phyloP scores from a whole-genome alignment of 1,139 yeast genomes.

The Candida sojae region DNA sequence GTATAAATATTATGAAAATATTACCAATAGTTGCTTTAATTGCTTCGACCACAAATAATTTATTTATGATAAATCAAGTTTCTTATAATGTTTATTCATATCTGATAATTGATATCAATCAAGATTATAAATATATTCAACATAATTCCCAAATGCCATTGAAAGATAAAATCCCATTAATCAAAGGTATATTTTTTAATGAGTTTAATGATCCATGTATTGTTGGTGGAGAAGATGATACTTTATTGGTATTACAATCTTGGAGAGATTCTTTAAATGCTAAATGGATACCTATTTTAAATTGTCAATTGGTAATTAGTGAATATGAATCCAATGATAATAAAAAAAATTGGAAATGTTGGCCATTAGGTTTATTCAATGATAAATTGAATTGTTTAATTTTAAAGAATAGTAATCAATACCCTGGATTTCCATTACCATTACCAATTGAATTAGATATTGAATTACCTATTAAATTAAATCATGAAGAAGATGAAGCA shows the following conservation, averaged over 20 bases:
- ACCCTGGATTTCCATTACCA: constrained; percentile 76
- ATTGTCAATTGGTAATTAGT: constrained; percentile 59
- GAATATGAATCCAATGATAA: constrained; percentile 50
- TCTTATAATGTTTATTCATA: constrained; percentile 31
- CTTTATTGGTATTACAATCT: constrained; percentile 64
- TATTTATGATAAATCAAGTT: constrained; percentile 37
- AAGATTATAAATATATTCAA: constrained; percentile 41
- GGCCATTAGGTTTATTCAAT: constrained; percentile 84
- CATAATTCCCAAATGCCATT: constrained; percentile 44
- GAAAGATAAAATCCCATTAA: constrained; percentile 25
- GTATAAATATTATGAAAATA: constrained; percentile 40
- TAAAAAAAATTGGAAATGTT: constrained; percentile 59
- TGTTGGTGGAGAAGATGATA: constrained; percentile 70
- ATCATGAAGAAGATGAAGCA: constrained; percentile 23
- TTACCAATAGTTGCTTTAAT: constrained; percentile 42
- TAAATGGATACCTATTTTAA: constrained; percentile 86
- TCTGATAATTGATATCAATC: constrained; percentile 38
- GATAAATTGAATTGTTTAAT: constrained; percentile 74
- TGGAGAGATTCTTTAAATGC: constrained; percentile 83
- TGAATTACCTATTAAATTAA: constrained; percentile 55
- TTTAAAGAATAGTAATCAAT: constrained; percentile 58
- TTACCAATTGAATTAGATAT: constrained; percentile 78
- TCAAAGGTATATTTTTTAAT: constrained; percentile 78
- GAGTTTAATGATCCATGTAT: constrained; percentile 87
- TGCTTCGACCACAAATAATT: constrained; percentile 31